Evolutionary conservation across 2,329 filamentous ascomycete species (phyloP).

Genomic region (Blastomyces parvus): DNA sequence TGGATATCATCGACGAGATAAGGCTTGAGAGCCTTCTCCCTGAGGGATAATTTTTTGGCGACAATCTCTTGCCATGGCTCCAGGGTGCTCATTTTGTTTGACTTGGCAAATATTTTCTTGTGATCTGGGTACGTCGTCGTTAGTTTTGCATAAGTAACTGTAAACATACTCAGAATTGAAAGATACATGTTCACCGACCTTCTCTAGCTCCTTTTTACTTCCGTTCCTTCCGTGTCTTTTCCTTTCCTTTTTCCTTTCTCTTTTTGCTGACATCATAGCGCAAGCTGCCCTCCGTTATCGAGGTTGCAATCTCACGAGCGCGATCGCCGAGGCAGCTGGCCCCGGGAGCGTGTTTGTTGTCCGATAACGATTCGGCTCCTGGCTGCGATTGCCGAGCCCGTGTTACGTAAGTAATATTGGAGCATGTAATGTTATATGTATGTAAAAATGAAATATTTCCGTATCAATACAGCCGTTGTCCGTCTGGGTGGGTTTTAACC

Average conservation of each 20-base stretch:
- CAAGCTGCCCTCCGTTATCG: too few relatives aligned
- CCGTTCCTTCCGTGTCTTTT: too few relatives aligned
- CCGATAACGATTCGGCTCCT: too few relatives aligned
- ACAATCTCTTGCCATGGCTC: conserved; percentile 11
- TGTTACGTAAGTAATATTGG: too few relatives aligned
- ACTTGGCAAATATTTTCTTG: not conserved
- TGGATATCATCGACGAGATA: conserved; percentile 9
- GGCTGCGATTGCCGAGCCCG: too few relatives aligned
- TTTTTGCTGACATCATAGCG: too few relatives aligned
- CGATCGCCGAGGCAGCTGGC: not conserved
- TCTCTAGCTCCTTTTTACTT: not conserved
- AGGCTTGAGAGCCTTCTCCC: conserved; percentile 9
- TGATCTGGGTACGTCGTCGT: not conserved
- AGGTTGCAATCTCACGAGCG: too few relatives aligned
- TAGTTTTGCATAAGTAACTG: too few relatives aligned
- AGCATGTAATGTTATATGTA: not conserved
- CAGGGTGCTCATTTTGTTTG: not conserved
- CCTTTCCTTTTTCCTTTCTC: too few relatives aligned
- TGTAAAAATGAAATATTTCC: not conserved
- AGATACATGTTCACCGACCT: not conserved
- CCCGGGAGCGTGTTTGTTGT: too few relatives aligned
- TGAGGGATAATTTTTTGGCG: conserved; percentile 6
- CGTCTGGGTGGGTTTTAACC: not conserved
- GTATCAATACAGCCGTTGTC: not conserved
- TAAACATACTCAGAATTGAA: not conserved